Percentiles rank a stretch among this genome's conserved stretches.
Evolutionary conservation across 1,284 basidiomycete genomes (phyloP).

Genomic region (Papiliotrema nemorosa): DNA sequence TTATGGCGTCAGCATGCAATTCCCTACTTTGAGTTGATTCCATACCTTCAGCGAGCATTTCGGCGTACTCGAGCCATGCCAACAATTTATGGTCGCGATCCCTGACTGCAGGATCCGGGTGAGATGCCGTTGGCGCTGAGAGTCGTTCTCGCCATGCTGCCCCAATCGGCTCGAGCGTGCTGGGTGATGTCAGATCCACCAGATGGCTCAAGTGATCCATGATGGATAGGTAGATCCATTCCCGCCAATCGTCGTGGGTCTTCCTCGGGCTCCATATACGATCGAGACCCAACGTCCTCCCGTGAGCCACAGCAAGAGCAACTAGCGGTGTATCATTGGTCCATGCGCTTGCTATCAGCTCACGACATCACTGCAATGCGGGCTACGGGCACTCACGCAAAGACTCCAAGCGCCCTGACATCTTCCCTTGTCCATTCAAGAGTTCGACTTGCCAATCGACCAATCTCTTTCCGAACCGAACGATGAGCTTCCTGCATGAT

Average conservation of each 20-base stretch:
- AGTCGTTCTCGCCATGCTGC: conserved; percentile 40
- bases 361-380: not conserved
- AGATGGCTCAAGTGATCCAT: conserved; percentile 43
- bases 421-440: conserved; percentile 40
- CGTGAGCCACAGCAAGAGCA: conserved; percentile 36
- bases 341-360: conserved; percentile 33
- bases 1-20: conserved; percentile 1
- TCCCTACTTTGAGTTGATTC: not conserved
- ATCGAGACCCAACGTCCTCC: conserved; percentile 31
- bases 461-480: conserved; percentile 29
- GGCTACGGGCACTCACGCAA: conserved; percentile 27
- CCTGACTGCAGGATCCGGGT: conserved; percentile 32
- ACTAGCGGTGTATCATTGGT: conserved; percentile 37
- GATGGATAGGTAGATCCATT: conserved; percentile 45
- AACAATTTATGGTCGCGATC: conserved; percentile 46
- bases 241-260: conserved; percentile 44
- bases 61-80: conserved; percentile 48
- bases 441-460: conserved; percentile 22
- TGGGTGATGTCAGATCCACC: conserved; percentile 33
- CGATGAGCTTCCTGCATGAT: conserved; percentile 22
- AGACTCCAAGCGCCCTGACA: conserved; percentile 39
- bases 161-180: conserved; percentile 31
- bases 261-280: conserved; percentile 19
- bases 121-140: conserved; percentile 1
- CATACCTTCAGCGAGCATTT: conserved; percentile 41